Evolutionary conservation across 2,329 filamentous ascomycete genomes (phyloP), one percentile per base, ranked within the genome.

Genomic region (Lasiodiplodia citricola): DNA sequence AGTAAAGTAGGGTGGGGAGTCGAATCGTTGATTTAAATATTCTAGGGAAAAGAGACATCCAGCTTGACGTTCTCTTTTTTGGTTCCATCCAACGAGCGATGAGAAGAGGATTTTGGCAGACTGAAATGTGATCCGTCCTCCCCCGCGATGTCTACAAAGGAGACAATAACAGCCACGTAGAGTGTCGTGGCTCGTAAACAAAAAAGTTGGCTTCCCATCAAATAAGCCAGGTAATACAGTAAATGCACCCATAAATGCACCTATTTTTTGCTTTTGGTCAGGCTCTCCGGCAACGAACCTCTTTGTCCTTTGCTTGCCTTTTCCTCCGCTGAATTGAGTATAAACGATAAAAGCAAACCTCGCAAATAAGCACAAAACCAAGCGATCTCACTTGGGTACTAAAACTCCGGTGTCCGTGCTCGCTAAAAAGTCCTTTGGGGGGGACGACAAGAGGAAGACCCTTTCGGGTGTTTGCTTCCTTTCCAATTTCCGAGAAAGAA

Each of bases 401-500:
- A 50, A 51, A 62, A 62, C 58, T 52, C 60, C 44, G 57, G 47
- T 51, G 47, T 51, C 60, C 60, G 60, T 64, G 60, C 60, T 64
- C 47, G 60, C 60, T 64, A 64, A 64, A 64, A 64, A 63, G 35
- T 37, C 28, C 16, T n/a, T 11, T 18, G 28, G 10, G 5, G n/a
- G 21, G 37, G 25, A 51, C 37, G 57, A 62, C 57, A 35, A 28
- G 21, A 25, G 57, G 23, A 50, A 62, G 35, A 38, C n/a, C n/a
- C 16, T 64, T 64, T 51, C 28, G 13, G 16, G 25, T 25, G 60
- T 28, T 52, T 37, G 41, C 51, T 28, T 66, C 37, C 51, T 38
- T 28, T 57, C 37, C 64, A 66, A 66, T 66, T 56, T 66, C n/a
- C 28, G 64, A 57, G 52, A 56, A 35, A 57, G 41, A 66, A 64